Evolutionary conservation across 805 yeast species (phyloP), one percentile per base, ranked within the genome.

Genomic region (Ogataea chonburiensis): DNA sequence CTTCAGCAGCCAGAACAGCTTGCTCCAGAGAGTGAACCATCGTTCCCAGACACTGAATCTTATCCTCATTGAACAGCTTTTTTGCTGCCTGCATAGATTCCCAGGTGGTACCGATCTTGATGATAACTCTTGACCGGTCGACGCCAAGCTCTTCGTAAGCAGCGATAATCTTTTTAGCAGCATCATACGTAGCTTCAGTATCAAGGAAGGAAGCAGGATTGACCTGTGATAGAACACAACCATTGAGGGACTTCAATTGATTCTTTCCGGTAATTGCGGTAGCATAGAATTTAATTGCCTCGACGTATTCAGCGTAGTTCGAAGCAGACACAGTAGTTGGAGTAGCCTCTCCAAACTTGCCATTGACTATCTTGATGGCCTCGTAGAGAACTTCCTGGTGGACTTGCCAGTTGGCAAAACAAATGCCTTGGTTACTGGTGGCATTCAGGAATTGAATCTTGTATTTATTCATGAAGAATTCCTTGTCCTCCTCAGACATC

Each of bases 1-100:
- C 64, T 36, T 63, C 66, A 7, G 65, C 65, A 7, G 67, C 65
- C 13, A 59, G 37, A 16, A 63, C 52, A 8, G 63, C 68, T 40
- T 63, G 68, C 22, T 53, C 62, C 18, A 62, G 40, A 9, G 63
- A 51, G 37, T 59, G 64, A 16, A 61, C 53, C 45, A 63, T 62
- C 3, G 68, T 63, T n/a, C 66, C 68, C 14, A 63, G 43, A 28
- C 56, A 47, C n/a, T 46, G 35, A 34, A 63, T 54, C 7, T 55
- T 50, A 18, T 57, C 45, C 28, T 38, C 34, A 2, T 39, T 39
- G 42, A 35, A 42, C 36, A 63, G 46, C 22, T 31, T 44, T 24
- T 48, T 47, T 12, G 56, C 61, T 8, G 68, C 67, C 31, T 49
- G 53, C 53, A 61, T 53, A 5, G 60, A 37, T 40, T 56, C 63